Evolutionary conservation across 2,329 filamentous ascomycete species (phyloP), one percentile per base, ranked within the genome.

Genomic region (Aspergillus melleus): DNA sequence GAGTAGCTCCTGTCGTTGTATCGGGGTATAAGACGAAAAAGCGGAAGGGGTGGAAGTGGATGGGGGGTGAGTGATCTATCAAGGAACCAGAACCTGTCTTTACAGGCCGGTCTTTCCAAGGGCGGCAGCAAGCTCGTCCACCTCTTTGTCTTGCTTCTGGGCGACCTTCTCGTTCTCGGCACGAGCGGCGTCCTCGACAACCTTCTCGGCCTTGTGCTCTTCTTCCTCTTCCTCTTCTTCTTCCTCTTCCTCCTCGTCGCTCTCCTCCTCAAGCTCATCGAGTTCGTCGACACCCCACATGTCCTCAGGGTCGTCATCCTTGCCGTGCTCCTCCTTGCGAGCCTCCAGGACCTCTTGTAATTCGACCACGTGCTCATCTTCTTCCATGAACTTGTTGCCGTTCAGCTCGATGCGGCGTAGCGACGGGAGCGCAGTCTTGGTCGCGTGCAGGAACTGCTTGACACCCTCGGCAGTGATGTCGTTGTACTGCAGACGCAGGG

Each of bases 341-440:
- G 86, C 84, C 60, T 91, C 88, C 26, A 97, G 81, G 29, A 95
- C 80, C 54, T 88, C 85, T 66, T 88, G 86, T 50, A 98, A 81
- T 22, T 81, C 82, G 61, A 86, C 78, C 47, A 97, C 83, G 29
- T 86, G 86, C 51, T 85, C 81, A 68, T 98, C 92, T 2, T 96
- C 92, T 75, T 97, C 93, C 9, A 85, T 81, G 69, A 99, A 96
- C 73, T 92, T 95, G 81, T 99, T 99, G 54, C 95, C 95, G 74
- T 99, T 98, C 66, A 99, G 81, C 79, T 98, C 95, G 53, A 99
- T 86, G 69, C 93, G 88, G 79, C 89, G 90, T 66, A 99, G 80
- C 12, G 85, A 84, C 1, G 92, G 92, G 9, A 99, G 83, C 2
- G 83, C 82, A 9, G 84, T 80, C 68, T 86, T 86, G 4, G 87